phyloP scores from a whole-genome alignment of 2,329 filamentous ascomycete species.

The Neurospora sp. region DNA sequence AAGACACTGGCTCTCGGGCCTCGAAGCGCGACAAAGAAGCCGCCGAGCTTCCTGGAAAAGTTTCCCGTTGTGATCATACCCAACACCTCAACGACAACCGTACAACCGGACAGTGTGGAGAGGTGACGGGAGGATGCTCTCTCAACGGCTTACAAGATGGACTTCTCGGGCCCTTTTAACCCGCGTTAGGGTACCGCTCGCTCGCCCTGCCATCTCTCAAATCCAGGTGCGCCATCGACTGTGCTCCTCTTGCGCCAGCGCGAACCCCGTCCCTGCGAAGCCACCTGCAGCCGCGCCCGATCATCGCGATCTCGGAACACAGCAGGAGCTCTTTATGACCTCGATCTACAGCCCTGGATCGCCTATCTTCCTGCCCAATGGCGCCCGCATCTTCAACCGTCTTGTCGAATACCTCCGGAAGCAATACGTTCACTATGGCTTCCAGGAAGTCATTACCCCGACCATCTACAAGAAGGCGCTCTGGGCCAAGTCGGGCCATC shows the following conservation, averaged over 20 bases:
- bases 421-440: slow-evolving; percentile 77
- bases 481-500: slow-evolving; percentile 78
- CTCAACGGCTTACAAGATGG: slow-evolving; percentile 11
- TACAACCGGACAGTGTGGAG: not conserved
- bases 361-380: slow-evolving; percentile 74
- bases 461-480: slow-evolving; percentile 84
- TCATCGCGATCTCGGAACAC: slow-evolving; percentile 48
- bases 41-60: slow-evolving; percentile 8
- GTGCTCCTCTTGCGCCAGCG: slow-evolving; percentile 14
- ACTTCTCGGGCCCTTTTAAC: slow-evolving; percentile 5
- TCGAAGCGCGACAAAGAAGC: slow-evolving; percentile 1
- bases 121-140: slow-evolving; percentile 13
- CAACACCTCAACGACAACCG: not conserved
- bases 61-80: not conserved
- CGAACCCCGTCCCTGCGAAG: slow-evolving; percentile 4
- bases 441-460: slow-evolving; percentile 79
- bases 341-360: slow-evolving; percentile 76
- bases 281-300: slow-evolving; percentile 30
- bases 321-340: slow-evolving; percentile 70
- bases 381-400: slow-evolving; percentile 73
- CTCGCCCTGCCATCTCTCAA: slow-evolving; percentile 2
- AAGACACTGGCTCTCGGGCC: slow-evolving; percentile 4
- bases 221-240: slow-evolving; percentile 7
- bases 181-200: slow-evolving; percentile 2
- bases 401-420: slow-evolving; percentile 71